Conservation (phyloP, 768 basidiomycete species). For the Mrakia frigida region DNA sequence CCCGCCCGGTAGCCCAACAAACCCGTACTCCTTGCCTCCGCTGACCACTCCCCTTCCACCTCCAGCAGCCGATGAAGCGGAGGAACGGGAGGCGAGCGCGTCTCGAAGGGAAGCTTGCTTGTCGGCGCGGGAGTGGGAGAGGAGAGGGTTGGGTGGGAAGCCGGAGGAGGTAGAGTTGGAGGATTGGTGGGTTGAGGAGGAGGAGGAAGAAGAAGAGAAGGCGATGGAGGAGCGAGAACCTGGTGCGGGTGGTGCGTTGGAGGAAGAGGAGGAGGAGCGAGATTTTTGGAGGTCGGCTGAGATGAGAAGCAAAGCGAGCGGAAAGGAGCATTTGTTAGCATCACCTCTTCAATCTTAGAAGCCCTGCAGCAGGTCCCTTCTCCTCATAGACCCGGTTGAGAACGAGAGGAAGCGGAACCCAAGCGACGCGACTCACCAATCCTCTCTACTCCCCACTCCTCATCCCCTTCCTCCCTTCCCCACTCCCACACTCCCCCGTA, state of each 20-base stretch:
- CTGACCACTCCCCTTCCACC: neutral
- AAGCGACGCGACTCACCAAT: conserved; percentile 58
- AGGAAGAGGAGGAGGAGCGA: conserved; percentile 11
- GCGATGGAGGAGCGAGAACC: conserved; percentile 14
- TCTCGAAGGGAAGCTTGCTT: neutral
- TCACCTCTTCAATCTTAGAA: too few relatives aligned
- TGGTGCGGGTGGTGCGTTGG: neutral
- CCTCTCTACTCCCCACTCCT: conserved; percentile 65
- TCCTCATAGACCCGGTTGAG: too few relatives aligned
- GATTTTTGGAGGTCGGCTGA: conserved; percentile 25
- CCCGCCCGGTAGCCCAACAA: neutral
- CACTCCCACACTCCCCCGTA: conserved; percentile 73
- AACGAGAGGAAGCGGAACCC: too few relatives aligned
- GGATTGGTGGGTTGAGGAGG: neutral
- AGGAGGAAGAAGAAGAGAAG: conserved; percentile 14
- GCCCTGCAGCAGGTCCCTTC: too few relatives aligned
- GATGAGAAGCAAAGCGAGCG: neutral
- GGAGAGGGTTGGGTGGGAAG: neutral
- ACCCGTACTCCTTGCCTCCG: neutral
- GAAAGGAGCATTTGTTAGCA: too few relatives aligned
- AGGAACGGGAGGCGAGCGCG: too few relatives aligned
- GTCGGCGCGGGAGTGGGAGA: neutral
- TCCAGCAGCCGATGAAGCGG: neutral
- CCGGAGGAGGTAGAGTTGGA: too few relatives aligned
- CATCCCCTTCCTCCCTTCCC: conserved; percentile 52